Conservation (phyloP, 257 asterid species). For the Perilla frutescens region DNA sequence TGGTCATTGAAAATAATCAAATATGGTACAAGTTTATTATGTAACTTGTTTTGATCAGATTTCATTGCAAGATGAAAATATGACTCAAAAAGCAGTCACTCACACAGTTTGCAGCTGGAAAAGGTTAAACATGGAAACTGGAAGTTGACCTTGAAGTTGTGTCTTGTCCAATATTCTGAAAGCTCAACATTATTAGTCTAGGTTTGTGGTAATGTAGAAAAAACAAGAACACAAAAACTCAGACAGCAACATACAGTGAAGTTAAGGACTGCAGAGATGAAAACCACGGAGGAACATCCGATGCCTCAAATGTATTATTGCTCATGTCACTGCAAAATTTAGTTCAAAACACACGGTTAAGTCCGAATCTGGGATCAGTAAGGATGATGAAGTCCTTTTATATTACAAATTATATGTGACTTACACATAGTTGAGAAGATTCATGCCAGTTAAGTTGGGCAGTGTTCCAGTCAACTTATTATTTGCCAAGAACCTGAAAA, state of each 20-base stretch:
- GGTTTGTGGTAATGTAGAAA: background rate
- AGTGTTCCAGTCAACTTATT: constrained; percentile 64
- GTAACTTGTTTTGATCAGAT: too few relatives aligned
- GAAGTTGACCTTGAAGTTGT: constrained; percentile 58
- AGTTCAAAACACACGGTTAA: background rate
- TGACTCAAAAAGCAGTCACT: constrained; percentile 32
- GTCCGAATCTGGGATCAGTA: background rate
- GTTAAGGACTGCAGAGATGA: constrained; percentile 62
- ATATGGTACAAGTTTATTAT: too few relatives aligned
- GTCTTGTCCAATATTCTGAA: constrained; percentile 73
- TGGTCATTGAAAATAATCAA: too few relatives aligned
- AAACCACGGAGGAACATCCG: constrained; percentile 65
- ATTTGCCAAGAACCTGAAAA: constrained; percentile 73
- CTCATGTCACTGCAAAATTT: constrained; percentile 73
- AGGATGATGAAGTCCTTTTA: background rate
- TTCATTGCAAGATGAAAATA: background rate
- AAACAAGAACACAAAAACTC: background rate
- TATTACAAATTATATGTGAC: constrained; percentile 31
- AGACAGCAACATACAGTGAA: constrained; percentile 55
- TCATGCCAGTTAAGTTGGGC: constrained; percentile 74
- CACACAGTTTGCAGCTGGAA: constrained; percentile 78
- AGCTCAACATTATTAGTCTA: constrained; percentile 19
- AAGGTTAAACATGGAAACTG: constrained; percentile 56
- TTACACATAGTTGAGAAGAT: constrained; percentile 66
- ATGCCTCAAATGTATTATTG: constrained; percentile 64